A percentile compares a stretch with the other conserved stretches of the same genome.
Conservation (phyloP, 2,329 filamentous ascomycete species). For the Fusarium solani-melongenae region DNA sequence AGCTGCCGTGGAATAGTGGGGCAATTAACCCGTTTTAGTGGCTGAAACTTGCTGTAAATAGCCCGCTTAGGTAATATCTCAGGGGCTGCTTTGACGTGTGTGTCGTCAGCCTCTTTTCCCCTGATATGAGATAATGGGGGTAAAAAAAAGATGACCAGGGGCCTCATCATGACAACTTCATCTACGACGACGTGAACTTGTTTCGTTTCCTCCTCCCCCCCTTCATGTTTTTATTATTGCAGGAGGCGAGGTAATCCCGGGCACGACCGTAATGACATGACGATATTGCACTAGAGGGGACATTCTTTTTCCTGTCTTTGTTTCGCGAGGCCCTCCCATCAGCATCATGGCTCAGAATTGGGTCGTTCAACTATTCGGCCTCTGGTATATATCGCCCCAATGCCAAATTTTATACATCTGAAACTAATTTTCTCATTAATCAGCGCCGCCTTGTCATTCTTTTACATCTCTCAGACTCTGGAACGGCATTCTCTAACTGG, state of each 20-base stretch:
- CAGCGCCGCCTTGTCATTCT: constrained; percentile 60
- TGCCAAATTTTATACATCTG: neutral
- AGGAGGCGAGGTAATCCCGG: neutral
- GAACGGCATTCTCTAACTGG: constrained; percentile 62
- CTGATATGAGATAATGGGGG: constrained; percentile 22
- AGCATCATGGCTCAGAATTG: constrained; percentile 36
- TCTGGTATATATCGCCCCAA: constrained; percentile 33
- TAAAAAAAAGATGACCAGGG: constrained; percentile 23
- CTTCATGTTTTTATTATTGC: neutral
- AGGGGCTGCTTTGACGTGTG: constrained; percentile 10
- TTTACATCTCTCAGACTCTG: constrained; percentile 59
- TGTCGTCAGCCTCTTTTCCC: constrained; percentile 30
- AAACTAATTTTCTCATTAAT: neutral
- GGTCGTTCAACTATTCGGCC: constrained; percentile 38
- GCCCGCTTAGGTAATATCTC: constrained; percentile 34
- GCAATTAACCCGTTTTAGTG: constrained; percentile 1
- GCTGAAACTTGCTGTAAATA: constrained; percentile 7
- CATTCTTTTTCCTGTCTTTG: constrained; percentile 26
- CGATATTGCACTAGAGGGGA: constrained; percentile 8
- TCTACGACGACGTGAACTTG: neutral
- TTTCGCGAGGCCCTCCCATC: constrained; percentile 1
- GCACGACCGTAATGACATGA: constrained; percentile 25
- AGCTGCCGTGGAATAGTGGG: neutral
- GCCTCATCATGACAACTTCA: constrained; percentile 28
- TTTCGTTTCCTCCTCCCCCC: neutral